Conservation (phyloP, 352 stramenopile species). For the Blastocystis sp. region DNA sequence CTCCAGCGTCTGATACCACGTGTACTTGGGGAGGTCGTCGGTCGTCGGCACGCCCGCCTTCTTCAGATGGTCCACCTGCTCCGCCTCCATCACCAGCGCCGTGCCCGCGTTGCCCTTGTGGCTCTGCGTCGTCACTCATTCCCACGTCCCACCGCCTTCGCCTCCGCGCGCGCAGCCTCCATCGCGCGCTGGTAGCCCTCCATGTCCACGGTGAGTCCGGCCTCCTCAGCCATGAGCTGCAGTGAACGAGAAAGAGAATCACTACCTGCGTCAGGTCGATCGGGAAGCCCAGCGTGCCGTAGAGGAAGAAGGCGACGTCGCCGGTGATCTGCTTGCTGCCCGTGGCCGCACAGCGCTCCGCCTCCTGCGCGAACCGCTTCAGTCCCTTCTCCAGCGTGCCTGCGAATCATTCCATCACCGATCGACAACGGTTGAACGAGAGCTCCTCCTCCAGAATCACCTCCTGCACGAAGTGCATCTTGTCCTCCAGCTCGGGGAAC, state of each 20-base stretch:
- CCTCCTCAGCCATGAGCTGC: conserved; percentile 78
- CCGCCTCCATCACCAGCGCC: conserved; percentile 80
- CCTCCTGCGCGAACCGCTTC: conserved; percentile 74
- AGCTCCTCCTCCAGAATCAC: conserved; percentile 90
- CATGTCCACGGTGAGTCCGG: conserved; percentile 68
- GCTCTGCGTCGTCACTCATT: conserved; percentile 54
- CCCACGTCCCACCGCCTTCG: conserved; percentile 67
- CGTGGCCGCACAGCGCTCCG: conserved; percentile 64
- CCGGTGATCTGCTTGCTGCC: conserved; percentile 66
- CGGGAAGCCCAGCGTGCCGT: conserved; percentile 95
- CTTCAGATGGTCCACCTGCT: conserved; percentile 79
- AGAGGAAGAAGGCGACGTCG: conserved; percentile 90
- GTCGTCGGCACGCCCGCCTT: conserved; percentile 73
- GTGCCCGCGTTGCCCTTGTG: conserved; percentile 61
- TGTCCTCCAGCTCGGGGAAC: conserved; percentile 85
- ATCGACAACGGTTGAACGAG: conserved; percentile 72
- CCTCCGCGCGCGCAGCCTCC: conserved; percentile 73
- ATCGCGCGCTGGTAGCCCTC: conserved; percentile 79
- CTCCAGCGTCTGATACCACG: conserved; percentile 59
- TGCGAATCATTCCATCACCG: not conserved
- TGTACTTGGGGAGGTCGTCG: conserved; percentile 84
- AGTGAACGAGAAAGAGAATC: not conserved
- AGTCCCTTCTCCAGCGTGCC: conserved; percentile 72
- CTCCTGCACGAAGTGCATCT: conserved; percentile 77
- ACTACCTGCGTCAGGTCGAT: conserved; percentile 83